Evolutionary conservation across 73 alveolate species (phyloP), one percentile per base, ranked within the genome.

Genomic region (Tetrahymena thermophila): DNA sequence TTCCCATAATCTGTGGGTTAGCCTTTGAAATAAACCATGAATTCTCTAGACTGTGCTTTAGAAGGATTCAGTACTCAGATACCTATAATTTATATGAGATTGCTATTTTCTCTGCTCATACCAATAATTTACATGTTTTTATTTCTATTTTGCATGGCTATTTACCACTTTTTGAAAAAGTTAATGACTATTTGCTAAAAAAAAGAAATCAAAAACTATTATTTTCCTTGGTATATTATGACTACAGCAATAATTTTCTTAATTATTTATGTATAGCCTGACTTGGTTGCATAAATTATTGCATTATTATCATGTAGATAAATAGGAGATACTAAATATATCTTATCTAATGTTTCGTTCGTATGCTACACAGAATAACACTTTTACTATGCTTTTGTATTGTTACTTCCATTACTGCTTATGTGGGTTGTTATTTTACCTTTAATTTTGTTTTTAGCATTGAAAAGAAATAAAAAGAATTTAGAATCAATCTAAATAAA

Each of bases 391-490:
- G 94, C 96, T 6, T 42, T 85, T 5, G 94, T 44, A 3, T 85
- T 93, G 9, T 94, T 93, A 19, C 28, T 94, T 34, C 96, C 96
- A 7, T 38, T 95, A 6, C 23, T 94, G 34, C 23, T 94, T 17
- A 8, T 94, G 35, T 94, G 96, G 96, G 35, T 85, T 25, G 21
- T 94, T 25, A 85, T 35, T 6, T 37, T 93, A 37, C 96, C 96
- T 34, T 5, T 35, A 6, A 17, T 34, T 19, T 94, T 23, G 44
- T 38, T 85, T 35, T 19, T 19, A 21, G 31, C 34, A 35, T 35
- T 94, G 35, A 16, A 34, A 7, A 31, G 38, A 93, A 28, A 93
- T 15, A 23, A 43, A 10, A 43, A 94, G 5, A 17, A 34, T 89
- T 93, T 94, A 25, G 84, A 94, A 35, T 28, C 85, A 25, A 28